Evolutionary conservation across 768 basidiomycete species (phyloP), one percentile per base, ranked within the genome.

Genomic region (Suillus variegatus): DNA sequence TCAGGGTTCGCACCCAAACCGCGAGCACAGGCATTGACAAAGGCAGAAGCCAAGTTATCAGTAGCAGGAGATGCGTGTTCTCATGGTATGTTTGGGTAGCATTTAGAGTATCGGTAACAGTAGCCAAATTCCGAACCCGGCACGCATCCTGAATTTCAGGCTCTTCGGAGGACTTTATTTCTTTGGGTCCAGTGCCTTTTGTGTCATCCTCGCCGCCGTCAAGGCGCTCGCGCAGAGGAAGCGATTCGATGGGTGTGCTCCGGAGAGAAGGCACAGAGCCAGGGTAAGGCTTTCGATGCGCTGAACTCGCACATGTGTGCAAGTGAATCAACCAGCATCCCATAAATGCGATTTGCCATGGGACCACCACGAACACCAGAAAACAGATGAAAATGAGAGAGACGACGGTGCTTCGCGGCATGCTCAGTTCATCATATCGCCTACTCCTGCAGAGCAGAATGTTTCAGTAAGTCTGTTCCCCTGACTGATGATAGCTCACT

Each of bases 281-380:
- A 20, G 68, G 70, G 35, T 67, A 68, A 8, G 54, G 35, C 40
- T 67, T 68, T 40, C 63, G 47, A 60, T 69, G 64, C 49, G 52
- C 49, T 43, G 68, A 61, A 44, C 74, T 78, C 20, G 83, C 83
- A 69, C 90, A 93, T 44, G 86, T 89, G 70, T 85, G 79, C 54
- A 93, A 78, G 66, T 94, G 93, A 60, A 91, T 86, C n/a, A 89
- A 66, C 88, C 93, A 93, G 68, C 88, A 88, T 22, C 92, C 89
- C 28, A 97, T 82, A 76, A 91, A 95, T 6, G 91, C 94, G 12
- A 96, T 91, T 76, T 97, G 95, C 87, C 93, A 94, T 0, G 95
- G 95, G n/a, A 96, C 81, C 61, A 95, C 78, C 46, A 92, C 68
- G 65, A 90, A 84, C 46, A 95, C 88, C n/a, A 89, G 77, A 18